These are phyloP conservation scores for Fusarium citri DNA, from an alignment of 2,329 filamentous ascomycete genomes.

Conservation along the genomic window DNA sequence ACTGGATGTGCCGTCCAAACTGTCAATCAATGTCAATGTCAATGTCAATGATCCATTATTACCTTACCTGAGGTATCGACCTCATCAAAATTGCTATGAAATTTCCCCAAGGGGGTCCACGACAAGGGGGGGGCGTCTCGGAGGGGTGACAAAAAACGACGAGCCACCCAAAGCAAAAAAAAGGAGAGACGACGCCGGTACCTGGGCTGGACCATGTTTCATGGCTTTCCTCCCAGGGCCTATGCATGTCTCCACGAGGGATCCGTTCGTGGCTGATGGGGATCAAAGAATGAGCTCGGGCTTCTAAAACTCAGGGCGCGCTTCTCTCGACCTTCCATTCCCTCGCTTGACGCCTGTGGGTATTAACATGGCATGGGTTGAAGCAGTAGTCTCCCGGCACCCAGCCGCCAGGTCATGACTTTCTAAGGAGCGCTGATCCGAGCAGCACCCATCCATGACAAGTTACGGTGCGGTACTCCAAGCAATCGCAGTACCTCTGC, in stretches of 20 bases:
- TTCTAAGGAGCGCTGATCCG: conserved; percentile 33
- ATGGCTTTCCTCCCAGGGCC: conserved; percentile 36
- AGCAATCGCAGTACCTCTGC: conserved; percentile 7
- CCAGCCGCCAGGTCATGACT: conserved; percentile 22
- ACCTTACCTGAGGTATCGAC: conserved; percentile 33
- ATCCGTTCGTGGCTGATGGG: conserved; percentile 26
- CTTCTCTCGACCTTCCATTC: conserved; percentile 34
- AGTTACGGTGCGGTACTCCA: not conserved
- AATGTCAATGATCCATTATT: conserved; percentile 23
- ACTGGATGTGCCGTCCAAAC: conserved; percentile 14
- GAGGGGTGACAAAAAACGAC: conserved; percentile 35
- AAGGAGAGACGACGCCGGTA: conserved; percentile 31
- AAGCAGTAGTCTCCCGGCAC: conserved; percentile 8
- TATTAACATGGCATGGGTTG: conserved; percentile 28
- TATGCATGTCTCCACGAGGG: conserved; percentile 40
- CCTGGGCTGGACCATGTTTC: conserved; percentile 41
- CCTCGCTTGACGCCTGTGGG: conserved; percentile 26
- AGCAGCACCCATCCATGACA: conserved; percentile 7
- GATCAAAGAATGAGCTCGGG: conserved; percentile 31
- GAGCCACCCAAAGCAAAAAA: conserved; percentile 33
- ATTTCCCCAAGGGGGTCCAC: conserved; percentile 31
- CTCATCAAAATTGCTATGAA: conserved; percentile 39
- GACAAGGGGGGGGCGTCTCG: conserved; percentile 23
- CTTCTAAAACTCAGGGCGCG: conserved; percentile 32
- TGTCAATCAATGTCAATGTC: conserved; percentile 13